Conservation (phyloP, 116 monocot genomes). For the Trichopus zeylanicus region DNA sequence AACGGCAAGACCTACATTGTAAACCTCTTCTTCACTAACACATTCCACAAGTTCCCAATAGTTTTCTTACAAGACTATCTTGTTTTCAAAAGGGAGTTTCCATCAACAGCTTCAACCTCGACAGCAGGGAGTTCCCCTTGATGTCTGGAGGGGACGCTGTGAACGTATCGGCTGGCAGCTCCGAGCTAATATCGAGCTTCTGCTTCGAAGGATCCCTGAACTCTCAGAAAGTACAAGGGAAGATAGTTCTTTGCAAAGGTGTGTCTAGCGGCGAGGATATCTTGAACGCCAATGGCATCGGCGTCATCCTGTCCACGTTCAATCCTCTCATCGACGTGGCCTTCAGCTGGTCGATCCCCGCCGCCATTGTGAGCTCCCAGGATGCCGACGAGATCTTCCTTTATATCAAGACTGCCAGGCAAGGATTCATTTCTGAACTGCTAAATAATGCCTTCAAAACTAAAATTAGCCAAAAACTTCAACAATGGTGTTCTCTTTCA, state of each 20-base stretch:
- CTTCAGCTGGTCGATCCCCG: background rate
- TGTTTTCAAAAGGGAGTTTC: background rate
- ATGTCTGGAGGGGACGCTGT: background rate
- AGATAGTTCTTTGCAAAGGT: background rate
- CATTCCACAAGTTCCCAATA: no score
- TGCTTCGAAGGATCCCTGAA: background rate
- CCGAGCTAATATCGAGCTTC: background rate
- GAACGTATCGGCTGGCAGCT: background rate
- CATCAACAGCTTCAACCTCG: background rate
- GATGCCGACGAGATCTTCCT: background rate
- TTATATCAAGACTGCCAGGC: constrained; percentile 4
- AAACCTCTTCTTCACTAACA: background rate
- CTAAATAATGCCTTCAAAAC: background rate
- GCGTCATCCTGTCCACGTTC: background rate
- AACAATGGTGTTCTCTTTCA: background rate
- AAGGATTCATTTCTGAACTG: no score
- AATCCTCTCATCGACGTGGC: background rate
- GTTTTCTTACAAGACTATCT: no score
- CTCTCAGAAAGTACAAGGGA: background rate
- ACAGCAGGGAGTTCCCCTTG: background rate
- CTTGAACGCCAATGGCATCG: background rate
- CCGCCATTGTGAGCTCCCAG: background rate
- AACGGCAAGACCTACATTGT: background rate
- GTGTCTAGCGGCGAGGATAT: no score
- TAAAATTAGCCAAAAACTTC: background rate